phyloP scores from a whole-genome alignment of 78 protist genomes.

The Dictyostelium discoideum region DNA sequence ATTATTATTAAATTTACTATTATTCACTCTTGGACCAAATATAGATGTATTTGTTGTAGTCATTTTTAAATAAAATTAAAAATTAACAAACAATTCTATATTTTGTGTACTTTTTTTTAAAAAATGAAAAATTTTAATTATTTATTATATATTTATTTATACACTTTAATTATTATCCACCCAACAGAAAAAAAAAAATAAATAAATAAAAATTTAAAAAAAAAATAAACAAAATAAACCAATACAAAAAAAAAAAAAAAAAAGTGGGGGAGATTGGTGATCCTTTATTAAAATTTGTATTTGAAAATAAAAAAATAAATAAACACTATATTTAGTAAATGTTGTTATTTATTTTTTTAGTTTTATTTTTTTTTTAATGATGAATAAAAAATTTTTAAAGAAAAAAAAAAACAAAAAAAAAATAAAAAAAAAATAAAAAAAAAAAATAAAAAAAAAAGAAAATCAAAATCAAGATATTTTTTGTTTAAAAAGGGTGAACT shows the following conservation, averaged over 20 bases:
- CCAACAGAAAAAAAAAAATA: background rate
- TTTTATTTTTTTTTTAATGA: background rate
- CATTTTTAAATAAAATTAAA: background rate
- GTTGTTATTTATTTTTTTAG: background rate
- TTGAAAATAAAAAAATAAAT: background rate
- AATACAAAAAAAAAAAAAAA: background rate
- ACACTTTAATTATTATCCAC: background rate
- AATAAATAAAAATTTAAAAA: background rate
- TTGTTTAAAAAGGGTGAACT: background rate
- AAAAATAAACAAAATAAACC: too few species aligned
- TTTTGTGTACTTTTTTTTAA: background rate
- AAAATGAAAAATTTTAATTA: background rate
- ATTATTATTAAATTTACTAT: background rate
- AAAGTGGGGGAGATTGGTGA: background rate
- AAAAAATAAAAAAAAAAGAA: background rate
- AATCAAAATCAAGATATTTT: background rate
- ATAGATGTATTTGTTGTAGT: background rate
- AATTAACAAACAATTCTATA: background rate
- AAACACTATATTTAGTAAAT: background rate
- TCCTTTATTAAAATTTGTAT: background rate
- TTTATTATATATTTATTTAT: too few species aligned
- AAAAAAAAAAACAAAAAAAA: background rate
- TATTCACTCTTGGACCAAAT: background rate
- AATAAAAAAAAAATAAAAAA: background rate
- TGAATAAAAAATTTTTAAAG: too few species aligned